Conservation (phyloP, 2,329 filamentous ascomycete genomes). For the Colletotrichum trifolii region DNA sequence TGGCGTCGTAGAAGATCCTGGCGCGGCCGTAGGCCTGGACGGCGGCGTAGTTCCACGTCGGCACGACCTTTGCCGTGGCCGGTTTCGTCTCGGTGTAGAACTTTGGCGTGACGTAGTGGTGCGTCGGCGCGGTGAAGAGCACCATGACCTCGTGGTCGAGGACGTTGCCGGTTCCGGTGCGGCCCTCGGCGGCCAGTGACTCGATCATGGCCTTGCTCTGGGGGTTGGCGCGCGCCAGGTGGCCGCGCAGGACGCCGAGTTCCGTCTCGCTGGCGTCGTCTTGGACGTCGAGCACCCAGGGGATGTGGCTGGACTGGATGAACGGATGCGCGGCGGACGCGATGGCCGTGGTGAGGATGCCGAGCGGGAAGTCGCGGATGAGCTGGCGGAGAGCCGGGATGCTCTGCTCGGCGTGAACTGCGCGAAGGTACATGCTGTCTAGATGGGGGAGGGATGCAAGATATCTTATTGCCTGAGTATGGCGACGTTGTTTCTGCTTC, state of each 20-base stretch:
- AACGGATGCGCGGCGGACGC: conserved; percentile 58
- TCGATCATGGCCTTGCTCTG: conserved; percentile 72
- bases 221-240: conserved; percentile 72
- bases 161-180: conserved; percentile 36
- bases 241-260: conserved; percentile 65
- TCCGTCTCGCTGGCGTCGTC: conserved; percentile 53
- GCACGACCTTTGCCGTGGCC: conserved; percentile 72
- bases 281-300: conserved; percentile 65
- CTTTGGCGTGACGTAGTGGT: conserved; percentile 76
- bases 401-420: conserved; percentile 62
- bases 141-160: conserved; percentile 68
- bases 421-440: conserved; percentile 66
- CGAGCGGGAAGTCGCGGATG: conserved; percentile 69
- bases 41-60: conserved; percentile 77
- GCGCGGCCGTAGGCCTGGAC: conserved; percentile 72
- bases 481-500: not conserved
- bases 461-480: no score
- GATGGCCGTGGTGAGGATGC: conserved; percentile 72
- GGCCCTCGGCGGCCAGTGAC: conserved; percentile 41
- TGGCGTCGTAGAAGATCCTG: conserved; percentile 62
- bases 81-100: conserved; percentile 77
- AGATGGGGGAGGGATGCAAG: not conserved
- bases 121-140: conserved; percentile 66
- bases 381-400: conserved; percentile 63
- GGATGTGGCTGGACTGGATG: conserved; percentile 70